Percentiles rank a stretch among this genome's conserved stretches.
phyloP scores from a whole-genome alignment of 768 basidiomycete genomes.

The Naganishia kalamii region DNA sequence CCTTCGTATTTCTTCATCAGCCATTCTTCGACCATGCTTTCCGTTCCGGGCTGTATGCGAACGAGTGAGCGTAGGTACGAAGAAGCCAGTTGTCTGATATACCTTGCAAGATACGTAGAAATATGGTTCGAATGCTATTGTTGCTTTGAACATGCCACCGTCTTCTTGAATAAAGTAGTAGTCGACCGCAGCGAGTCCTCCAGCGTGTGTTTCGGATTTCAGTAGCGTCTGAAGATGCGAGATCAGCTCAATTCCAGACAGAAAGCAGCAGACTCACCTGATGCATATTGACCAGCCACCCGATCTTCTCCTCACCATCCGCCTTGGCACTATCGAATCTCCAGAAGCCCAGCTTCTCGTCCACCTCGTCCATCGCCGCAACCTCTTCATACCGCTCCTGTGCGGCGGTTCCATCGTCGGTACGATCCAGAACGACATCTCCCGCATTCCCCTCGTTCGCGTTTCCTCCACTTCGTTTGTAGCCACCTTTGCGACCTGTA shows the following conservation, averaged over 20 bases:
- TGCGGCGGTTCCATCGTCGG: constrained; percentile 77
- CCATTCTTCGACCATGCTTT: constrained; percentile 91
- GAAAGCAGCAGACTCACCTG: constrained; percentile 57
- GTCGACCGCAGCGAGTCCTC: constrained; percentile 84
- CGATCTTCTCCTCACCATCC: constrained; percentile 63
- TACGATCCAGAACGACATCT: constrained; percentile 35
- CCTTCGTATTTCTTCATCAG: constrained; percentile 89
- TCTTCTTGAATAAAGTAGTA: constrained; percentile 97
- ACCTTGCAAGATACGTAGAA: constrained; percentile 91
- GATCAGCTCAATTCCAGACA: not conserved
- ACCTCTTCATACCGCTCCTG: constrained; percentile 81
- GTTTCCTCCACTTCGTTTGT: constrained; percentile 51
- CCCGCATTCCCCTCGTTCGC: constrained; percentile 42
- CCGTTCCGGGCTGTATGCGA: constrained; percentile 55
- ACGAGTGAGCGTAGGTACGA: constrained; percentile 48
- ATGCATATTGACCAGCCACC: constrained; percentile 99
- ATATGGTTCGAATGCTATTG: constrained; percentile 87
- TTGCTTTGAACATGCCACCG: constrained; percentile 91
- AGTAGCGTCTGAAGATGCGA: constrained; percentile 61
- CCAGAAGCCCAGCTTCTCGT: constrained; percentile 84
- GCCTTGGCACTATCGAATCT: constrained; percentile 59
- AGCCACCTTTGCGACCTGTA: constrained; percentile 27
- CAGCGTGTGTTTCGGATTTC: constrained; percentile 75
- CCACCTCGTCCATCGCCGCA: constrained; percentile 71
- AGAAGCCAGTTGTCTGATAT: constrained; percentile 30